Conservation (phyloP, 2,329 filamentous ascomycete genomes). For the Emmonsiellopsis sp. region DNA sequence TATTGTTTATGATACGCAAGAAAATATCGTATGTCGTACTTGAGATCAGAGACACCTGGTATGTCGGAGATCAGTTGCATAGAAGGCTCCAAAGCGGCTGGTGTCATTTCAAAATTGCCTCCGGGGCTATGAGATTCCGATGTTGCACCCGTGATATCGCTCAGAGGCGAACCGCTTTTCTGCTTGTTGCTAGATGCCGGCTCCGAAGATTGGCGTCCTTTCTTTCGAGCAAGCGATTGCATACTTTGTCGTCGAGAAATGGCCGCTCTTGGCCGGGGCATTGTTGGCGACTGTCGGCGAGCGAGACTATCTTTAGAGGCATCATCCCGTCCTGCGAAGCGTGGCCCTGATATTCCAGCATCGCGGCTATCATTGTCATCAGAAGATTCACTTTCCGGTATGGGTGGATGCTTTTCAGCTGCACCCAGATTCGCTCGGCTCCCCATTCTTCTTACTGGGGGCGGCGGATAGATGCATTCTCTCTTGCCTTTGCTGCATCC, state of each 20-base stretch:
- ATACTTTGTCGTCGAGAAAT: slow-evolving; percentile 21
- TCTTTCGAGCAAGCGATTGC: slow-evolving; percentile 21
- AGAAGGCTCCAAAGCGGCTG: slow-evolving; percentile 7
- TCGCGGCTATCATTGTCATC: slow-evolving; percentile 38
- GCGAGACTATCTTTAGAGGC: slow-evolving; percentile 25
- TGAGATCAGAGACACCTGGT: slow-evolving; percentile 23
- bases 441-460: slow-evolving; percentile 37
- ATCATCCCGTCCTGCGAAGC: slow-evolving; percentile 30
- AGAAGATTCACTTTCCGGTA: slow-evolving; percentile 42
- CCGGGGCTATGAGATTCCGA: slow-evolving; percentile 27
- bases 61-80: slow-evolving; percentile 17
- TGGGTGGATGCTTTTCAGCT: slow-evolving; percentile 28
- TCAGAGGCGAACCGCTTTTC: slow-evolving; percentile 44
- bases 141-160: slow-evolving; percentile 34
- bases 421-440: slow-evolving; percentile 36
- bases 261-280: slow-evolving; percentile 13
- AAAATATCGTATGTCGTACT: slow-evolving; percentile 66
- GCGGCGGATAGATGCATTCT: slow-evolving; percentile 80
- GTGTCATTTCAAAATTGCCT: slow-evolving; percentile 3
- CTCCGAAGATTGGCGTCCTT: slow-evolving; percentile 20
- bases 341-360: slow-evolving; percentile 29
- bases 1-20: slow-evolving; percentile 69
- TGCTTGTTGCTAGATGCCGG: slow-evolving; percentile 32
- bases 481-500: slow-evolving; percentile 87
- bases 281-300: slow-evolving; percentile 16